Percentiles rank a stretch among this genome's conserved stretches.
phyloP scores from a whole-genome alignment of 129 eudicot species.

The Pseudognaphalium luteoalbum region DNA sequence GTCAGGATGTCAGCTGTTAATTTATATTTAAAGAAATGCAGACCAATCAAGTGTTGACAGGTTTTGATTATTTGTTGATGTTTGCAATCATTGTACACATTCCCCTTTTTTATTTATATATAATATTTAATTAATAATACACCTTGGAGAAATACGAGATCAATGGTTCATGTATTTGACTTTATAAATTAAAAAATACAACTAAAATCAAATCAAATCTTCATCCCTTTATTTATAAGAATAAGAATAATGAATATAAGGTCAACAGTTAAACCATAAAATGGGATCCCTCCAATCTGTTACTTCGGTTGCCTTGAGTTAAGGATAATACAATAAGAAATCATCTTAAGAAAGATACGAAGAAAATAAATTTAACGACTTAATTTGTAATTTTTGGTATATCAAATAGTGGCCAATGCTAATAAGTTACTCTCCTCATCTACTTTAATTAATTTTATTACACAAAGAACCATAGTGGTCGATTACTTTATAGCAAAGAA shows the following conservation, averaged over 20 bases:
- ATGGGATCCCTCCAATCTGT: not conserved
- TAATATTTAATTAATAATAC: not conserved
- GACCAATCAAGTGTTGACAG: slow-evolving; percentile 19
- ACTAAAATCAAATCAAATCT: slow-evolving; percentile 35
- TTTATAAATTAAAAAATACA: slow-evolving; percentile 14
- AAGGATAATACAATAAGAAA: not conserved
- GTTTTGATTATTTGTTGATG: slow-evolving; percentile 15
- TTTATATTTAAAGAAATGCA: not conserved
- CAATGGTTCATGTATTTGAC: slow-evolving; percentile 42
- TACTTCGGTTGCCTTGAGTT: slow-evolving; percentile 8
- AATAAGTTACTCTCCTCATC: not conserved
- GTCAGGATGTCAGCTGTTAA: slow-evolving; percentile 19
- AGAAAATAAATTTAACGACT: not conserved
- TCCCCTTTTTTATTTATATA: slow-evolving; percentile 19
- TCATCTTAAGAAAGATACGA: not conserved
- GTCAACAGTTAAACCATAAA: slow-evolving; percentile 13
- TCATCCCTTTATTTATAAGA: not conserved
- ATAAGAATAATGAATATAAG: not conserved
- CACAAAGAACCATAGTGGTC: not conserved
- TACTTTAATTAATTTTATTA: too few relatives aligned
- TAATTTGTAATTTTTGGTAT: not conserved
- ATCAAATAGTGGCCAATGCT: not conserved
- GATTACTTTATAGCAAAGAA: not conserved
- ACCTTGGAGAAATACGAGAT: slow-evolving; percentile 39
- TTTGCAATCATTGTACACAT: slow-evolving; percentile 31